A percentile compares a stretch with the other conserved stretches of the same genome.
phyloP scores from a whole-genome alignment of 2,329 filamentous ascomycete genomes.

The Penicillium oxalicum region DNA sequence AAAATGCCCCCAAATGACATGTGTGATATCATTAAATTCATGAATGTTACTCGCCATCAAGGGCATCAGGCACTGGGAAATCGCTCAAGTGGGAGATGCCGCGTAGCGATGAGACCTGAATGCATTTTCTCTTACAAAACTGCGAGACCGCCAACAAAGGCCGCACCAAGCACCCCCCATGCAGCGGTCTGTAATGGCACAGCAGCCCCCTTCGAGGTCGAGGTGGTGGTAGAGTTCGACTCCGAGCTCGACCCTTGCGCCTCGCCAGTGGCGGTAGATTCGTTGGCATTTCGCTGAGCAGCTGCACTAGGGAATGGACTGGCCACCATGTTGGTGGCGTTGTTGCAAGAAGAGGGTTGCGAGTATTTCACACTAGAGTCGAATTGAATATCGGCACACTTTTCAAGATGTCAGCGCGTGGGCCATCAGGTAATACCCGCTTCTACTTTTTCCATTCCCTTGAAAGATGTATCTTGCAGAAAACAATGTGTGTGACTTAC shows the following conservation, averaged over 20 bases:
- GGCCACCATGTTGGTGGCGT: slow-evolving; percentile 51
- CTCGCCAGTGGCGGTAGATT: slow-evolving; percentile 31
- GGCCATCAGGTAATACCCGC: background rate
- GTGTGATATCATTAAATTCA: too few relatives aligned
- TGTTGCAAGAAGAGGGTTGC: slow-evolving; percentile 50
- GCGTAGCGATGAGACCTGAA: too few relatives aligned
- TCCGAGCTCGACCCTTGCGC: slow-evolving; percentile 23
- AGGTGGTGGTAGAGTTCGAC: slow-evolving; percentile 6
- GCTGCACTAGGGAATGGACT: slow-evolving; percentile 36
- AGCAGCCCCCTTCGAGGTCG: slow-evolving; percentile 26
- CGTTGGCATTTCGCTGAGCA: slow-evolving; percentile 41
- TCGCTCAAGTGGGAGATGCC: too few relatives aligned
- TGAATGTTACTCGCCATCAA: too few relatives aligned
- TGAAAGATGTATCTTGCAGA: too few relatives aligned
- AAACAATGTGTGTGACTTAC: slow-evolving; percentile 31
- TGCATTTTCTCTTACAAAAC: slow-evolving; percentile 20
- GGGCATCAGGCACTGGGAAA: too few relatives aligned
- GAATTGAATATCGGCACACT: slow-evolving; percentile 72
- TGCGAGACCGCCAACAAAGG: slow-evolving; percentile 28
- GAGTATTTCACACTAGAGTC: slow-evolving; percentile 45
- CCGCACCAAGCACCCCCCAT: slow-evolving; percentile 35
- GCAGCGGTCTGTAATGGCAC: slow-evolving; percentile 29
- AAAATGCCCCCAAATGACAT: too few relatives aligned
- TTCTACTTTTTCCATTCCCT: too few relatives aligned
- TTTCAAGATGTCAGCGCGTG: background rate